phyloP scores from a whole-genome alignment of 495 filamentous ascomycete species.

The Haplographium delicatum region DNA sequence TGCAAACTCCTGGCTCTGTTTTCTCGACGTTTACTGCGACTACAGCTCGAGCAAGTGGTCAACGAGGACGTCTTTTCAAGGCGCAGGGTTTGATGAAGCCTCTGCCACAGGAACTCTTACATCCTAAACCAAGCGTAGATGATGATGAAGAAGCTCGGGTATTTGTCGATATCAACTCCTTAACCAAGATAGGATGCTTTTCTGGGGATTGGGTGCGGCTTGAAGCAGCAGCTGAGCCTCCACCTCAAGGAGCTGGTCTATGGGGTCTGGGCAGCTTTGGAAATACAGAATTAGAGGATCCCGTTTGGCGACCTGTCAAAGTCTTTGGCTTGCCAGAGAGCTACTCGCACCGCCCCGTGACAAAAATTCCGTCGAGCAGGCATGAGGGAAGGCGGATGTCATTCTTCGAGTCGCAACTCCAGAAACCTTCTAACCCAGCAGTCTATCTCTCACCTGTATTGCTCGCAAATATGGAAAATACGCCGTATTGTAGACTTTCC shows the following conservation, averaged over 20 bases:
- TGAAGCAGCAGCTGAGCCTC: slow-evolving; percentile 64
- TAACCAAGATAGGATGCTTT: slow-evolving; percentile 89
- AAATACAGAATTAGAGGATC: slow-evolving; percentile 41
- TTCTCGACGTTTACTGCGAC: slow-evolving; percentile 76
- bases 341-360: slow-evolving; percentile 48
- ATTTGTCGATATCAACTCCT: slow-evolving; percentile 78
- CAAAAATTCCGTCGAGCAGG: slow-evolving; percentile 45
- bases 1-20: slow-evolving; percentile 76
- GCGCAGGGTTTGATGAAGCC: slow-evolving; percentile 66
- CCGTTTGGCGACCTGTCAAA: slow-evolving; percentile 66
- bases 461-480: slow-evolving; percentile 72
- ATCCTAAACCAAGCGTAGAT: slow-evolving; percentile 67
- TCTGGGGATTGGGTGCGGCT: slow-evolving; percentile 97
- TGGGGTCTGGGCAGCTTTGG: slow-evolving; percentile 51
- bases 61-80: slow-evolving; percentile 60
- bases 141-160: slow-evolving; percentile 87
- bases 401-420: slow-evolving; percentile 50
- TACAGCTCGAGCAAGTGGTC: slow-evolving; percentile 63
- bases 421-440: slow-evolving; percentile 46
- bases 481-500: slow-evolving; percentile 68
- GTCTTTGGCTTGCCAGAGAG: slow-evolving; percentile 82
- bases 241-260: slow-evolving; percentile 46
- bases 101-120: slow-evolving; percentile 72
- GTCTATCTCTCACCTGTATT: slow-evolving; percentile 82
- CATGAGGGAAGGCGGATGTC: slow-evolving; percentile 41